phyloP scores from a whole-genome alignment of 2,329 filamentous ascomycete species.

The Penicillium freii region DNA sequence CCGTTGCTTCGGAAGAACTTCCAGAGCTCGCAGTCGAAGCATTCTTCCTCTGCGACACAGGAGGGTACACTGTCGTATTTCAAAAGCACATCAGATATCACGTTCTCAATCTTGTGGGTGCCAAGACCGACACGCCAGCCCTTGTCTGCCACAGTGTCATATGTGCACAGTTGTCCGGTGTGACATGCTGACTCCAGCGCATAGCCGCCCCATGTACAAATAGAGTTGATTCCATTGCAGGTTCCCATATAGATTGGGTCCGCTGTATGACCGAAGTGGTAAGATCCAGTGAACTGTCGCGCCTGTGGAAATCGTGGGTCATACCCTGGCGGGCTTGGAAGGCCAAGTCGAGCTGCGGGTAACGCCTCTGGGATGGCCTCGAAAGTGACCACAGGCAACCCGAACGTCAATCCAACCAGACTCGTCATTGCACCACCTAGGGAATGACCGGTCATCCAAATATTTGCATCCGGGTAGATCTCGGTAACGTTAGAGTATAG shows the following conservation, averaged over 20 bases:
- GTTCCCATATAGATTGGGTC: conserved; percentile 93
- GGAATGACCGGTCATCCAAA: conserved; percentile 92
- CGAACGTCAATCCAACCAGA: conserved; percentile 87
- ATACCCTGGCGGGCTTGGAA: conserved; percentile 78
- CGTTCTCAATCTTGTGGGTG: conserved; percentile 83
- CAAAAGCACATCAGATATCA: conserved; percentile 83
- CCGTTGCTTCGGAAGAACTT: conserved; percentile 93
- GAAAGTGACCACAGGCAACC: conserved; percentile 85
- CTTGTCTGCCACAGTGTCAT: conserved; percentile 87
- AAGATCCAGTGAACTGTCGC: conserved; percentile 71
- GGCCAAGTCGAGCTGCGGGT: conserved; percentile 76
- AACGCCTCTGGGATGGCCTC: conserved; percentile 90
- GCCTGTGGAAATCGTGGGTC: conserved; percentile 69
- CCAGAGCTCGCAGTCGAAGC: conserved; percentile 88
- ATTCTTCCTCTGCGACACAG: conserved; percentile 74
- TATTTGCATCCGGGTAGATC: conserved; percentile 76
- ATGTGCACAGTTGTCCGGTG: conserved; percentile 80
- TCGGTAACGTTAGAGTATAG: conserved; percentile 90
- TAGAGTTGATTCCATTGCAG: conserved; percentile 85
- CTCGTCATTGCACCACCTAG: conserved; percentile 85
- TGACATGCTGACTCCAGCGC: conserved; percentile 93
- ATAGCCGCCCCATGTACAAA: conserved; percentile 88
- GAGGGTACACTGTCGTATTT: conserved; percentile 77
- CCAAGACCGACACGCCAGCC: conserved; percentile 90
- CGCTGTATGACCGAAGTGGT: conserved; percentile 92